Conservation (phyloP, 179 eudicot species). For the Silene noctiflora region DNA sequence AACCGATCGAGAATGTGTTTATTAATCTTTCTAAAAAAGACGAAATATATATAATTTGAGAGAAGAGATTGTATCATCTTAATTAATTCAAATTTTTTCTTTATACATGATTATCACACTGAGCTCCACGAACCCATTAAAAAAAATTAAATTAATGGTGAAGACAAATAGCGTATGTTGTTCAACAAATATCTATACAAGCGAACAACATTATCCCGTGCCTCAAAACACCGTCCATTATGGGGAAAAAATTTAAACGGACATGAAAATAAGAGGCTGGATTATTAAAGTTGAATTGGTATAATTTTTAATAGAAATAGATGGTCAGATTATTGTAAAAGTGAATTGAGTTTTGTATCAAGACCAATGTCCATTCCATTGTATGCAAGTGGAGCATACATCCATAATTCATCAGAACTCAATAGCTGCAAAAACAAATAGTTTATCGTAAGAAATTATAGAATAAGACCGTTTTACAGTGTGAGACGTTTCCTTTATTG, state of each 20-base stretch:
- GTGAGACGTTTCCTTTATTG: not conserved
- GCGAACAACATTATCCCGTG: not conserved
- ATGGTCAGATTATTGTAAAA: conserved; percentile 24
- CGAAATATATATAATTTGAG: no score
- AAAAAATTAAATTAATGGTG: not conserved
- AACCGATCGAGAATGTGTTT: not conserved
- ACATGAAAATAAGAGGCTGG: conserved; percentile 13
- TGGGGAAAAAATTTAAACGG: conserved; percentile 15
- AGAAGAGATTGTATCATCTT: not conserved
- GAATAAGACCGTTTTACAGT: not conserved
- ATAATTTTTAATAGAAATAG: not conserved
- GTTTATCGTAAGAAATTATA: not conserved
- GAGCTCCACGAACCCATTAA: not conserved
- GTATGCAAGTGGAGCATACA: conserved; percentile 85
- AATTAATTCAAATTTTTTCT: not conserved
- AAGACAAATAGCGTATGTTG: not conserved
- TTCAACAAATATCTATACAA: not conserved
- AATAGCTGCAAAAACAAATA: conserved; percentile 44
- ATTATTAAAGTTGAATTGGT: conserved; percentile 13
- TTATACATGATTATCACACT: conserved; percentile 3
- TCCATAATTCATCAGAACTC: conserved; percentile 85
- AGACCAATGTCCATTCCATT: conserved; percentile 78
- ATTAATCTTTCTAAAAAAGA: not conserved
- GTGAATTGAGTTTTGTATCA: conserved; percentile 36
- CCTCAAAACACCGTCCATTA: conserved; percentile 19